phyloP scores from a whole-genome alignment of 495 filamentous ascomycete genomes.

The Eremomyces bilateralis region DNA sequence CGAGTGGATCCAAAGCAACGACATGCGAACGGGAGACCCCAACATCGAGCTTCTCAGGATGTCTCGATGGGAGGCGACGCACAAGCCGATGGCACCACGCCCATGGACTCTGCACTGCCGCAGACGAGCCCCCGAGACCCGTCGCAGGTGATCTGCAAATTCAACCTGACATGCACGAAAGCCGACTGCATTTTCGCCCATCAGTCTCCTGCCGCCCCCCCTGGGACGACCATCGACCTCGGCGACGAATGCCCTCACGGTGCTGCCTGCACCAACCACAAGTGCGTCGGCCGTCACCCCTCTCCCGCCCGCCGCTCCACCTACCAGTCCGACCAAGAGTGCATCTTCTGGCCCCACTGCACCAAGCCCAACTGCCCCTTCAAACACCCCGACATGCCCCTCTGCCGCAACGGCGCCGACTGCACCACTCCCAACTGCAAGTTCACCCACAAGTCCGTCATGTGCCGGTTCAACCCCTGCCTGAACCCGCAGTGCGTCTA shows the following conservation, averaged over 20 bases:
- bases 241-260: conserved; percentile 66
- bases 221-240: conserved; percentile 58
- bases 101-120: conserved; percentile 26
- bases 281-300: conserved; percentile 80
- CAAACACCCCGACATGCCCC: conserved; percentile 56
- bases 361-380: conserved; percentile 63
- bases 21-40: conserved; percentile 16
- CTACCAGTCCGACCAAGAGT: conserved; percentile 66
- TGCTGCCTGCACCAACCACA: conserved; percentile 80
- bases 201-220: conserved; percentile 76
- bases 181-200: conserved; percentile 82
- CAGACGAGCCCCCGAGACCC: conserved; percentile 18
- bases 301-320: conserved; percentile 62
- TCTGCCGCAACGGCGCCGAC: conserved; percentile 84
- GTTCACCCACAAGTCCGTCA: conserved; percentile 61
- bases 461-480: conserved; percentile 85
- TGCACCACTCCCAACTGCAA: conserved; percentile 70
- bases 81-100: conserved; percentile 17
- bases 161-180: conserved; percentile 70
- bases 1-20: conserved; percentile 35
- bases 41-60: conserved; percentile 9
- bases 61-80: conserved; percentile 13
- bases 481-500: conserved; percentile 65
- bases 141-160: conserved; percentile 46
- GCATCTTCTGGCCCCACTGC: conserved; percentile 90